A percentile compares a stretch with the other conserved stretches of the same genome.
These are phyloP conservation scores for Clitopilus passeckerianus DNA, from an alignment of 768 basidiomycete species.

Conservation along the genomic window DNA sequence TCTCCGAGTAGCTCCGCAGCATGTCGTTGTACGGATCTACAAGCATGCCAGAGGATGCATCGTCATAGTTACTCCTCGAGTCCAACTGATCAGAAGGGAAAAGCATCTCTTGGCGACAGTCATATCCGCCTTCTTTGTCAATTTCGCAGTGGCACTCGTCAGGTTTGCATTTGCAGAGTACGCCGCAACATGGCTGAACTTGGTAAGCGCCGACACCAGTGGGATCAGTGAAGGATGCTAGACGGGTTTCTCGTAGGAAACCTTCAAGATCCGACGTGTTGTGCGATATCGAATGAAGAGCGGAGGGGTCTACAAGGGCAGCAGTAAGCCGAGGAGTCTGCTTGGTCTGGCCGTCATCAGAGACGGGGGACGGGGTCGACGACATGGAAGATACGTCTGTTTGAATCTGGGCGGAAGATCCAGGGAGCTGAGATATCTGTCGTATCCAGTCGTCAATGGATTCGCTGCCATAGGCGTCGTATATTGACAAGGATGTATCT, in stretches of 20 bases:
- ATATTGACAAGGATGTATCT: constrained; percentile 34
- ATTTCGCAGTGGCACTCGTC: constrained; percentile 13
- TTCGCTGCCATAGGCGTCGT: constrained; percentile 34
- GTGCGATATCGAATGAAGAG: neutral
- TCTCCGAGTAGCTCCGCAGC: neutral
- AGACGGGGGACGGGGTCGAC: neutral
- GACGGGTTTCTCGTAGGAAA: constrained; percentile 9
- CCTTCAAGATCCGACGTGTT: neutral
- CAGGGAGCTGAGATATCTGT: constrained; percentile 36
- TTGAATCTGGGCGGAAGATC: constrained; percentile 2
- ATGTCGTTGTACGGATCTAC: neutral
- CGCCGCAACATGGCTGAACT: constrained; percentile 16
- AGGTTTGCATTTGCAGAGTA: constrained; percentile 16
- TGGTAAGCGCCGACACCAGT: constrained; percentile 3
- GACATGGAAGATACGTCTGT: neutral
- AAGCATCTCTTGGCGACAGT: constrained; percentile 15
- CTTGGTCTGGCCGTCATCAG: neutral
- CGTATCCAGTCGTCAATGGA: constrained; percentile 64
- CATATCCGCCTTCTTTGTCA: constrained; percentile 12
- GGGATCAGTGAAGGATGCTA: constrained; percentile 7
- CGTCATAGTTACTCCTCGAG: neutral
- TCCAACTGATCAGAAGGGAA: neutral
- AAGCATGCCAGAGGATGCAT: neutral
- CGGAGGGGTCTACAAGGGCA: neutral
- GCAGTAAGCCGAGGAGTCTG: constrained; percentile 8